Evolutionary conservation across 306 rosid genomes (phyloP), one percentile per base, ranked within the genome.

Genomic region (Rosa persica): DNA sequence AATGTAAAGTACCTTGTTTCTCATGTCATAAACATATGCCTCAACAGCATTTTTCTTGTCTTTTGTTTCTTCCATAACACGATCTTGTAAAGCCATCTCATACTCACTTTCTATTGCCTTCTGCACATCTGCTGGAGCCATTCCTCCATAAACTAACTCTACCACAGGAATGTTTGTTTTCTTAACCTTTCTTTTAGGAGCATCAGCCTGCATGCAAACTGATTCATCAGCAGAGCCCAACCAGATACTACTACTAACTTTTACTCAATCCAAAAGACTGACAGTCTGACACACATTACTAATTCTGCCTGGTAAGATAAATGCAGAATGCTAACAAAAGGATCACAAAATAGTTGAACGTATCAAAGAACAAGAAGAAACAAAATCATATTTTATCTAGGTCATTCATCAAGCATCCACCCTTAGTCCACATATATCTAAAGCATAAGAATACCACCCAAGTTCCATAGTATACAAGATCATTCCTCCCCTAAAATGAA

Each of bases 61-160:
- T 54, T 95, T 95, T 3, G 98, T 95, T 83, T 95, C 99, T 79
- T 95, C 99, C 97, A 93, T 93, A 30, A 95, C 97, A 25, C 97
- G 91, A 77, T 95, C 99, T 85, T 95, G 98, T 82, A 95, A 84
- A 79, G 99, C 98, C 99, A 95, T 93, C 85, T 95, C 99, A 81
- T 87, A 95, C 85, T 95, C 99, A 76, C 83, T 93, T 68, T 95
- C 99, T 62, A 89, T 74, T 23, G 99, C 98, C 78, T 91, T 93
- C 65, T 95, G 94, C 78, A 95, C 78, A 81, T 93, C 98, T 17
- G 42, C 80, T 62, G 84, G 70, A 17, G 12, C 57, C 91, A 93
- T 66, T 48, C 94, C 92, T 82, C 99, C 99, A 82, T 89, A 91
- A 82, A 93, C 93, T 11, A 86, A 39, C 90, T 95, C 96, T 20